These are phyloP conservation scores for Alloteropsis semialata DNA, from an alignment of 176 grass and related monocot genomes.

Conservation along the genomic window DNA sequence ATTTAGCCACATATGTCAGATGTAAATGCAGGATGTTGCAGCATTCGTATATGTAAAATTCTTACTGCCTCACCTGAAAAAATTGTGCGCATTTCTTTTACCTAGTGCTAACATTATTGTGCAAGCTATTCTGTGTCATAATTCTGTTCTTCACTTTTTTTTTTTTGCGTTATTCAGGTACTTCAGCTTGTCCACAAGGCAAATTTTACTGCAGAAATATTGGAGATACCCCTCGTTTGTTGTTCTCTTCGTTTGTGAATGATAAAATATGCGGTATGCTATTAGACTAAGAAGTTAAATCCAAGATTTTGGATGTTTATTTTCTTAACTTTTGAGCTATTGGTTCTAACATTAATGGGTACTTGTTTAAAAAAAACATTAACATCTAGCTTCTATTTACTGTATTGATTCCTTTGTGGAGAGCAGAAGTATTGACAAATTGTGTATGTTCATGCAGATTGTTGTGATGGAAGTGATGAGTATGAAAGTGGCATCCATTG, in stretches of 20 bases:
- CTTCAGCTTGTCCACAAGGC: constrained; percentile 88
- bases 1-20: not conserved
- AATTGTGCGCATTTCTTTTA: constrained; percentile 9
- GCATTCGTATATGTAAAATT: not conserved
- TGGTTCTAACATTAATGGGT: not conserved
- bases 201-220: constrained; percentile 88
- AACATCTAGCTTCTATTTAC: not conserved
- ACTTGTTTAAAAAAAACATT: not conserved
- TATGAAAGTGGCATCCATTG: constrained; percentile 65
- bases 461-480: constrained; percentile 97
- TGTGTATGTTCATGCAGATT: constrained; percentile 52
- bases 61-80: not conserved
- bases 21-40: not conserved
- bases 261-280: constrained; percentile 84
- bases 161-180: constrained; percentile 48
- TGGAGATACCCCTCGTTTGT: constrained; percentile 58
- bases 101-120: not conserved
- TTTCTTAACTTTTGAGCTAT: not conserved
- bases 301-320: not conserved
- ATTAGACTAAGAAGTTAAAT: not conserved
- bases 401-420: constrained; percentile 1
- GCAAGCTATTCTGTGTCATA: not conserved
- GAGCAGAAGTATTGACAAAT: constrained; percentile 1
- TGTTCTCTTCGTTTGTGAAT: constrained; percentile 97
- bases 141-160: not conserved